phyloP scores from a whole-genome alignment of 2,329 filamentous ascomycete species.

The Colletotrichum sp. region DNA sequence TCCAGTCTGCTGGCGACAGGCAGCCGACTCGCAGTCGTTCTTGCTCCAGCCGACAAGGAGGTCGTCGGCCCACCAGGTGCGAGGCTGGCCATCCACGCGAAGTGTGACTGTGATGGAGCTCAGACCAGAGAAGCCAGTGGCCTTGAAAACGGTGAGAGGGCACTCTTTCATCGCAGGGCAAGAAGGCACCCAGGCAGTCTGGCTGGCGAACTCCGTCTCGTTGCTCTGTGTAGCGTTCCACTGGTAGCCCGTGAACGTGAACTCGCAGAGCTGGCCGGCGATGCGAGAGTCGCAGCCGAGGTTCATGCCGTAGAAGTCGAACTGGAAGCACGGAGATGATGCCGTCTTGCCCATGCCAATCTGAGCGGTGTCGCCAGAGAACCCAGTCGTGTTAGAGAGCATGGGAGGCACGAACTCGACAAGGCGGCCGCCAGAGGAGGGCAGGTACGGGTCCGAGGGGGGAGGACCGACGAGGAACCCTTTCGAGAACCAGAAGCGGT shows the following conservation, averaged over 20 bases:
- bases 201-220: conserved; percentile 31
- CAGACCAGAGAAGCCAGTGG: conserved; percentile 43
- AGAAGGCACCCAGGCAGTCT: conserved; percentile 44
- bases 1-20: conserved; percentile 32
- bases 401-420: conserved; percentile 45
- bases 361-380: conserved; percentile 40
- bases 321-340: conserved; percentile 41
- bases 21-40: conserved; percentile 42
- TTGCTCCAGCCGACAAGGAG: conserved; percentile 45
- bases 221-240: conserved; percentile 35
- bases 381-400: conserved; percentile 27
- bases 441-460: conserved; percentile 35
- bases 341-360: conserved; percentile 44
- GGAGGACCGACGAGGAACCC: conserved; percentile 44
- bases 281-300: conserved; percentile 34
- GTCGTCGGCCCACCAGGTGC: conserved; percentile 48
- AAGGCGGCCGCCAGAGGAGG: conserved; percentile 44
- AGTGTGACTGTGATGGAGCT: conserved; percentile 43
- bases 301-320: conserved; percentile 43
- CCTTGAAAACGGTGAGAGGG: conserved; percentile 36
- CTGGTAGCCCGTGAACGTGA: conserved; percentile 46
- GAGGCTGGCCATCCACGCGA: conserved; percentile 40
- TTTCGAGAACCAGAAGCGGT: conserved; percentile 47
- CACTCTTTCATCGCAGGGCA: conserved; percentile 41
- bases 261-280: conserved; percentile 42